Evolutionary conservation across 768 basidiomycete genomes (phyloP).

Genomic region (Boletus barrowsii): DNA sequence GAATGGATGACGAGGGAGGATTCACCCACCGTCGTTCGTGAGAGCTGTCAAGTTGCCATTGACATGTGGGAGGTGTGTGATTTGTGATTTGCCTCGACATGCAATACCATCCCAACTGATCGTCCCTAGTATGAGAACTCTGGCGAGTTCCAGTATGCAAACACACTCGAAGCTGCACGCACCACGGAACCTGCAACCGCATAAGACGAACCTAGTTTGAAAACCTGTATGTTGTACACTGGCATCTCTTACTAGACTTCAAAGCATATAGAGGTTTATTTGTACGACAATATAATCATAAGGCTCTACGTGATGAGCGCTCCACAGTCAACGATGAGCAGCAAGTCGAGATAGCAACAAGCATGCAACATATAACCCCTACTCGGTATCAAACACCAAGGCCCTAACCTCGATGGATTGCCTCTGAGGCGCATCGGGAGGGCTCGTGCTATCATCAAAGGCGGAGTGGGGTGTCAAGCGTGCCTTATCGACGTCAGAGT

Average conservation of each 20-base stretch:
- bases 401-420: constrained; percentile 45
- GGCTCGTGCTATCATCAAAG: constrained; percentile 36
- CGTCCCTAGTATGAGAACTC: constrained; percentile 71
- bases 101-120: neutral
- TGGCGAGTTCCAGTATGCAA: constrained; percentile 75
- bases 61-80: constrained; percentile 91
- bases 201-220: constrained; percentile 5
- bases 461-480: constrained; percentile 43
- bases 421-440: constrained; percentile 35
- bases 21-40: constrained; percentile 84
- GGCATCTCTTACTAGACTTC: neutral
- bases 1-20: constrained; percentile 81
- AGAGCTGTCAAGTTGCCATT: constrained; percentile 94
- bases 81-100: constrained; percentile 18
- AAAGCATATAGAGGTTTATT: neutral
- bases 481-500: constrained; percentile 40
- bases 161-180: constrained; percentile 37
- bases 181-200: constrained; percentile 10
- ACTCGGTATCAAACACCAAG: constrained; percentile 42
- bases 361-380: neutral
- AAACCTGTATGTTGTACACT: neutral
- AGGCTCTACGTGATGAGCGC: no score
- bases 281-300: neutral
- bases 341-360: neutral
- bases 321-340: neutral